Evolutionary conservation across 2,329 filamentous ascomycete species (phyloP).

Genomic region (Epichloe elymi): DNA sequence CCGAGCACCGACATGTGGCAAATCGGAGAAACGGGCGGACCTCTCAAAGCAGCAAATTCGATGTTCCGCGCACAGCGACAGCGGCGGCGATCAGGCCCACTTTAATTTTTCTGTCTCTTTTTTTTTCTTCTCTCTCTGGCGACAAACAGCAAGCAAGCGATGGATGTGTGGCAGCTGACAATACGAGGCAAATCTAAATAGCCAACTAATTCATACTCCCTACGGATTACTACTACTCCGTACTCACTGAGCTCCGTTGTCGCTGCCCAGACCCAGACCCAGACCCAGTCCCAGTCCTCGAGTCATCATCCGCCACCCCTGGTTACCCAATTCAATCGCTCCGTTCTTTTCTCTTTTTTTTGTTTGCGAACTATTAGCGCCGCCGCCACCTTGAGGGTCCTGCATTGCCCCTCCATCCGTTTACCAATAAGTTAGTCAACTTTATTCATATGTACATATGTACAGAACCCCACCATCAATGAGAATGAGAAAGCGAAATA

Average conservation of each 20-base stretch:
- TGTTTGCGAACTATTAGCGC: neutral
- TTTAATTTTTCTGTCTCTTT: no score
- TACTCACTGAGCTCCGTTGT: slow-evolving; percentile 2
- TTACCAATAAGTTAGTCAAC: neutral
- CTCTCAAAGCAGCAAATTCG: no score
- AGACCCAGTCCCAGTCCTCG: neutral
- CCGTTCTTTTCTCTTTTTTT: neutral
- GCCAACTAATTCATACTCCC: no score
- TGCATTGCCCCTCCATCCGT: slow-evolving; percentile 1
- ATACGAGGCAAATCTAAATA: no score
- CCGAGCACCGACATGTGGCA: no score
- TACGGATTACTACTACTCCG: neutral
- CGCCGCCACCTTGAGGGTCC: neutral
- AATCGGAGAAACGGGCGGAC: no score
- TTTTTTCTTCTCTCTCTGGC: no score
- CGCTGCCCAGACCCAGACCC: neutral
- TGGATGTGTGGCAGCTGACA: no score
- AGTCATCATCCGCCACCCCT: slow-evolving; percentile 1
- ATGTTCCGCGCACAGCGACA: no score
- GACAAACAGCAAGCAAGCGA: no score
- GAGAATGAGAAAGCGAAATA: neutral
- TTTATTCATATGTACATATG: neutral
- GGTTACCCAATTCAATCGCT: neutral
- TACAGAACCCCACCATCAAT: slow-evolving; percentile 1
- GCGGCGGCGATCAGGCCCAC: no score